phyloP scores from a whole-genome alignment of 306 rosid species.

The Malus sieversii region DNA sequence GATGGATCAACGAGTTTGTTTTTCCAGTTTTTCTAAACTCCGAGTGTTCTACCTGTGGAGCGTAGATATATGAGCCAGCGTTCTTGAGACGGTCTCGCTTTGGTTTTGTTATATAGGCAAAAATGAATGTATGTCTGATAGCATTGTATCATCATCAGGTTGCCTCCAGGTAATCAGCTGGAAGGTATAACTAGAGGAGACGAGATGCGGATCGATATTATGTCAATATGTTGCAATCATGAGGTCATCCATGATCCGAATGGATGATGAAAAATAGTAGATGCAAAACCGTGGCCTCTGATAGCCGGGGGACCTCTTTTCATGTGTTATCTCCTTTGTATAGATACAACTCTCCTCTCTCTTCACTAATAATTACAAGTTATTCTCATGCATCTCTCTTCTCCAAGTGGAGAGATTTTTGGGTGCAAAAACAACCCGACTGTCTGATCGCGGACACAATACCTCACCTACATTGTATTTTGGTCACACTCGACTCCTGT shows the following conservation, averaged over 20 bases:
- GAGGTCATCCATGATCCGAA: not conserved
- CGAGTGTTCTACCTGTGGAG: not conserved
- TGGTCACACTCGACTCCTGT: too few relatives aligned
- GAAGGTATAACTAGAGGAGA: not conserved
- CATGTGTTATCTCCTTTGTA: conserved; percentile 2
- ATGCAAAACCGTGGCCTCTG: not conserved
- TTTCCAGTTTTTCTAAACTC: conserved; percentile 53
- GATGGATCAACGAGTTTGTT: conserved; percentile 87
- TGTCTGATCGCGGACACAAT: too few relatives aligned
- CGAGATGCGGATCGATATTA: not conserved
- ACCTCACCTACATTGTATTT: too few relatives aligned
- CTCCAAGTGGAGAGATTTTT: too few relatives aligned
- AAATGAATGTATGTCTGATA: conserved; percentile 1
- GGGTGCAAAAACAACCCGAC: too few relatives aligned
- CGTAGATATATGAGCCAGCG: conserved; percentile 13
- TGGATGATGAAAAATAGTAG: conserved; percentile 7
- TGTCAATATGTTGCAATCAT: conserved; percentile 6
- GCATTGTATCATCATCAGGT: conserved; percentile 6
- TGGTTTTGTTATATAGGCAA: conserved; percentile 3
- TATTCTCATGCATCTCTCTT: not conserved
- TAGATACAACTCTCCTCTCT: not conserved
- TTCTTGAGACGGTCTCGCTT: conserved; percentile 13
- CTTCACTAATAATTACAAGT: not conserved
- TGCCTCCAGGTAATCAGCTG: conserved; percentile 12
- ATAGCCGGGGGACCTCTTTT: not conserved